Evolutionary conservation across 169 alveolate species (phyloP), one percentile per base, ranked within the genome.

Genomic region (Plasmodium malariae): DNA sequence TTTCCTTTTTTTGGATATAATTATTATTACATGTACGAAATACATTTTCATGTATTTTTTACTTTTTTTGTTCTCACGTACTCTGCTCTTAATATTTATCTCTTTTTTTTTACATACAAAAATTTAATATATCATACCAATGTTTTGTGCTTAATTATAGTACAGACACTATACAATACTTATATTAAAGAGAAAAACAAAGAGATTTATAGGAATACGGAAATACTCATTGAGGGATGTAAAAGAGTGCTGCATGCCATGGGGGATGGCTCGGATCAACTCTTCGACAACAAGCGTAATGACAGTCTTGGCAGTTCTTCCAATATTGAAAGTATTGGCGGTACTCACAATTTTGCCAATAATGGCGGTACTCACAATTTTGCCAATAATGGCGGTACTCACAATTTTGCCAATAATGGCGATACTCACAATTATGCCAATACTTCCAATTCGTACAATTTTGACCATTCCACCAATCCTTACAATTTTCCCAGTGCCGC

Each of bases 171-270:
- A 30, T 83, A 83, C 21, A 83, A 83, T 67, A 72, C 43, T 0
- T 83, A 83, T 19, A 83, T 83, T 3, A 55, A 72, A 45, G 91
- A 83, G 37, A 83, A 83, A 45, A 83, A 83, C 32, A 83, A 83
- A 83, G 91, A 83, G 68, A 83, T 83, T 12, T 83, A 83, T 34
- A 40, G 73, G 14, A 83, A 83, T 57, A 83, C 91, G 2, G 91
- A 83, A 68, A 83, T 60, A 24, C 43, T 83, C 30, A 83, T 83
- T n/a, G 85, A 83, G 48, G 91, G 85, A 9, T 83, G 91, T 32
- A 83, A 68, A 49, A 36, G 17, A 28, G 34, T 83, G 40, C 68
- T 54, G 49, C 14, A 34, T n/a, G 36, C 67, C 34, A 68, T 83
- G 26, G 91, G 68, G 19, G 43, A 37, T n/a, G n/a, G n/a, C n/a